Evolutionary conservation across 345 rosid genomes (phyloP), one percentile per base, ranked within the genome.

Genomic region (Euphorbia pulcherrima): DNA sequence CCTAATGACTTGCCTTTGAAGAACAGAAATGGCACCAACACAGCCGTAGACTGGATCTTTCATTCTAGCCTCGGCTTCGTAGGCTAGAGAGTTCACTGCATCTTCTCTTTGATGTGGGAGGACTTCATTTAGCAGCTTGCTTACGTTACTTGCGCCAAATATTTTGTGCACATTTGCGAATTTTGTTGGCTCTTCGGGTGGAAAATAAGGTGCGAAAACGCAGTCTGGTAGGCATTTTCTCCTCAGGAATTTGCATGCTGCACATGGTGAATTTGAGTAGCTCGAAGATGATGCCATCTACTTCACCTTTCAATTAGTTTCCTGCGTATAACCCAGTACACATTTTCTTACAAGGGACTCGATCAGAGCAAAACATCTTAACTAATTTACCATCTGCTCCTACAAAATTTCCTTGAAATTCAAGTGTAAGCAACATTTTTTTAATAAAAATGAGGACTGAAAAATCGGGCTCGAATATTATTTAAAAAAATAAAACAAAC

Each of bases 161-260:
- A 76, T 76, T 52, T 76, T 76, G 68, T 76, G 79, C 29, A 70
- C 74, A 52, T 75, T 75, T 40, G 74, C 74, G 26, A 75, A 75
- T 61, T 75, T 70, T 53, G 70, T 70, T 1, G 77, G 74, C 74
- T 69, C 78, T 33, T 75, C 78, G 1, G 74, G 74, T 41, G 78
- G 78, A 60, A 70, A 69, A 44, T 75, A 75, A 5, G 78, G 78
- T 50, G 78, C 74, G 44, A 75, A 75, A 33, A 75, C 65, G 74
- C 78, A 75, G 44, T 75, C 78, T 24, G 78, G 68, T 51, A 70
- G 17, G 67, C 78, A 75, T 53, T 75, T 75, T 35, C 78, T 75
- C 68, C 78, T 65, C 67, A 75, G 44, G 71, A 75, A 75, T 65
- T 75, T 75, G 78, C 78, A 75, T 8, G 78, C 78, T 39, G 78